phyloP scores from a whole-genome alignment of 139 green algal species.

The Chlorella sp. region DNA sequence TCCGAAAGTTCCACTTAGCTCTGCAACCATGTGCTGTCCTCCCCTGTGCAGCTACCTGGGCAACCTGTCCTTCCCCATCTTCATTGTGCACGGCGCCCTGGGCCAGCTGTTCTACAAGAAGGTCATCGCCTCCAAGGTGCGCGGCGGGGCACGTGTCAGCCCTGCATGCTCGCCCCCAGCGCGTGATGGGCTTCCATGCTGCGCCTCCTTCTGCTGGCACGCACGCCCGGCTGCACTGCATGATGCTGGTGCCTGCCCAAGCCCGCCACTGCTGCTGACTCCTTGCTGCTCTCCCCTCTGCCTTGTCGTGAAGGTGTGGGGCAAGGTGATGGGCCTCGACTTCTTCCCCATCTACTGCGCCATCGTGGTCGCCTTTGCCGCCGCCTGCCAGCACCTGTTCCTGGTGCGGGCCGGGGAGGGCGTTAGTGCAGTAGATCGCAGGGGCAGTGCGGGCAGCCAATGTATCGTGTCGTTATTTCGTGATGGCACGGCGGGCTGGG shows the following conservation, averaged over 20 bases:
- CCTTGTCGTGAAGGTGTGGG: slow-evolving; percentile 11
- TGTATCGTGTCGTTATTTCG: too few relatives aligned
- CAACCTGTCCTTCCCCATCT: slow-evolving; percentile 45
- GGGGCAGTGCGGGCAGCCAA: too few relatives aligned
- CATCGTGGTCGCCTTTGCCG: slow-evolving; percentile 24
- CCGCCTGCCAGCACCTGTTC: slow-evolving; percentile 23
- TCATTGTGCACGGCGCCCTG: slow-evolving; percentile 40
- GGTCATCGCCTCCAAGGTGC: slow-evolving; percentile 29
- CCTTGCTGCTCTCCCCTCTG: neutral
- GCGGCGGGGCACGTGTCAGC: too few relatives aligned
- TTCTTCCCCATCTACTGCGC: slow-evolving; percentile 41
- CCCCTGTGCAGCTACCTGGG: slow-evolving; percentile 20
- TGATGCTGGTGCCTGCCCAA: neutral
- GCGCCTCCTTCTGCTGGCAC: neutral
- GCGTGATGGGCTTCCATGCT: too few relatives aligned
- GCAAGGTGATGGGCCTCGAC: slow-evolving; percentile 24
- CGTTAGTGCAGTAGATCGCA: too few relatives aligned
- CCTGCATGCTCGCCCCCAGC: too few relatives aligned
- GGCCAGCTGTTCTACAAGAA: slow-evolving; percentile 51
- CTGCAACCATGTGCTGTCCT: too few relatives aligned
- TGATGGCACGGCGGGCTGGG: too few relatives aligned
- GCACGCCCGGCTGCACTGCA: neutral
- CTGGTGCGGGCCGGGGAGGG: slow-evolving; percentile 5
- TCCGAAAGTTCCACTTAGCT: too few relatives aligned
- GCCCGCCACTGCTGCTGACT: neutral